phyloP scores from a whole-genome alignment of 2,329 filamentous ascomycete genomes.

The Aspergillus versicolor region DNA sequence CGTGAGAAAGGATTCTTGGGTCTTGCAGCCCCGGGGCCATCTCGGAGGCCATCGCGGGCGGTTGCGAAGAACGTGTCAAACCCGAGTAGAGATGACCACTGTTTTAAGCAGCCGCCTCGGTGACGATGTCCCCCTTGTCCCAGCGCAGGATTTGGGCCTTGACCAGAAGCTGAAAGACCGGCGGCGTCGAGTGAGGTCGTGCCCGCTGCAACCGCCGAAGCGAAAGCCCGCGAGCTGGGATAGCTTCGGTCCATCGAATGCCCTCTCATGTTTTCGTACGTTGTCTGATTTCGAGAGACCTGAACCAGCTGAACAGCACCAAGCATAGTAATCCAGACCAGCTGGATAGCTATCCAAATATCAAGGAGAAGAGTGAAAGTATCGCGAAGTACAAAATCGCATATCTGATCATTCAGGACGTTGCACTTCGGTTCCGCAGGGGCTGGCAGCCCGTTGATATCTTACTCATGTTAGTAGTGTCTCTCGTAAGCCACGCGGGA shows the following conservation, averaged over 20 bases:
- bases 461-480: conserved; percentile 38
- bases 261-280: conserved; percentile 93
- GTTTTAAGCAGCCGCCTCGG: conserved; percentile 63
- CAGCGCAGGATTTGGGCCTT: conserved; percentile 60
- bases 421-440: conserved; percentile 61
- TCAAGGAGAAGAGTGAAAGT: conserved; percentile 78
- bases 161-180: conserved; percentile 66
- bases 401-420: conserved; percentile 72
- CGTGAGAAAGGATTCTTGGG: conserved; percentile 80
- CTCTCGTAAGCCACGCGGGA: background rate
- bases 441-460: conserved; percentile 61
- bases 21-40: conserved; percentile 48
- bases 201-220: conserved; percentile 68
- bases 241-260: conserved; percentile 60
- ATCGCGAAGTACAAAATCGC: conserved; percentile 75
- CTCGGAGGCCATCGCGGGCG: conserved; percentile 68
- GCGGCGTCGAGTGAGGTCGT: conserved; percentile 65
- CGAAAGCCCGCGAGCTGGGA: conserved; percentile 59
- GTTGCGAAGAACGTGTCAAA: conserved; percentile 94
- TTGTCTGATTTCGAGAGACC: conserved; percentile 88
- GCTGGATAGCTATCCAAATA: conserved; percentile 78
- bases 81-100: conserved; percentile 82
- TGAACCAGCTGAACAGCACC: conserved; percentile 91
- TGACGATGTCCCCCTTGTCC: conserved; percentile 49
- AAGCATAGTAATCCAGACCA: conserved; percentile 97